Base-by-base conservation (phyloP, 164 flowering plant genomes). In the Berberis thunbergii region DNA sequence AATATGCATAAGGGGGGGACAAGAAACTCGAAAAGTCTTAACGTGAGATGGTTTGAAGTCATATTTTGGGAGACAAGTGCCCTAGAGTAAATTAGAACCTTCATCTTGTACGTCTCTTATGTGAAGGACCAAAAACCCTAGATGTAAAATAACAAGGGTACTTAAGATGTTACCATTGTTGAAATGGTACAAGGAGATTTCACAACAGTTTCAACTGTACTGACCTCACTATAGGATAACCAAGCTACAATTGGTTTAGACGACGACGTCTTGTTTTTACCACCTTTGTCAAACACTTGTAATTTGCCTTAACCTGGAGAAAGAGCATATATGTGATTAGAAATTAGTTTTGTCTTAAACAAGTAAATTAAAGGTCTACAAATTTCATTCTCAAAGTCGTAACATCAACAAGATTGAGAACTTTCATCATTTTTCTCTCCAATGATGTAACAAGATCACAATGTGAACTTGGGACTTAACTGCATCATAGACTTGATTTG, bases 221-320 rank as follows among this genome's bases (percentile, higher is more conserved):
- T 40, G 12, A 87, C 92, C 76, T 86, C 72, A 45, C 63, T 49
- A 64, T 74, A 86, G 45, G 62, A 74, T 79, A 91, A 75, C 97
- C 99, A 95, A 48, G 97, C 97, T 3, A 87, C 97, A 38, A 79
- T 75, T 9, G 97, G 94, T 73, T 95, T 91, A 72, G 86, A 83
- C 4, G 84, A 55, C 39, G 73, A 41, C 4, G 75, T 72, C 68
- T 73, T 86, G 72, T 61, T 76, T 46, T 83, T 49, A 86, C 83
- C 2, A 74, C 71, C 61, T 79, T 84, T 2, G 76, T 67, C 80
- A 89, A 73, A 77, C 97, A 95, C 78, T 79, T 7, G 54, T 95
- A 95, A 48, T 88, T 95, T 46, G 69, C 67, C 72, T 89, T 95
- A 53, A 94, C 81, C 97, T 94, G 85, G 65, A 77, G 59, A 68